Conservation (phyloP, 352 stramenopile genomes). For the Globisporangium solare region DNA sequence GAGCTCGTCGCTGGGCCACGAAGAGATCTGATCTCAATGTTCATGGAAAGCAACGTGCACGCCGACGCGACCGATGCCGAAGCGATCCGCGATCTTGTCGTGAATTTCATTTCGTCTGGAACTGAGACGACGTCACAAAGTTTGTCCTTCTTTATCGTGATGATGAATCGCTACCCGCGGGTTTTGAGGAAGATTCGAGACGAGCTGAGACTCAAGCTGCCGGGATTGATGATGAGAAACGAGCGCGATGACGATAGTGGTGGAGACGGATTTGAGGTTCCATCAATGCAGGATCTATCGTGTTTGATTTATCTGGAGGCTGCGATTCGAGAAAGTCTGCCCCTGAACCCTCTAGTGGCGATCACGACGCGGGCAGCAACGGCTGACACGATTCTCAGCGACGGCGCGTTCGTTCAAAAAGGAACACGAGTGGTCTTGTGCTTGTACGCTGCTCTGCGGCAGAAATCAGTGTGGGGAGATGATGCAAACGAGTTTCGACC, state of each 20-base stretch:
- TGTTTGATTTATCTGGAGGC: conserved; percentile 48
- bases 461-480: conserved; percentile 31
- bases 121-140: conserved; percentile 68
- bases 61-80: background rate
- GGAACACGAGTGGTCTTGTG: conserved; percentile 18
- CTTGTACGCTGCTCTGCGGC: conserved; percentile 20
- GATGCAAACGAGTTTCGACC: conserved; percentile 17
- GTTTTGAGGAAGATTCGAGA: conserved; percentile 35
- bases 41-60: conserved; percentile 11
- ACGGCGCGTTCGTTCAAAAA: conserved; percentile 38
- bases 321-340: conserved; percentile 45
- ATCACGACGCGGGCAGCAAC: background rate
- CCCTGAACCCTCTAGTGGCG: conserved; percentile 30
- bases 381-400: conserved; percentile 31
- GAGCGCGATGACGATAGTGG: background rate
- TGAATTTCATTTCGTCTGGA: conserved; percentile 71
- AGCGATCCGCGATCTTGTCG: conserved; percentile 7
- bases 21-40: conserved; percentile 31
- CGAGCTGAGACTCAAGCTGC: conserved; percentile 30
- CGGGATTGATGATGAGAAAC: conserved; percentile 8
- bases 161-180: conserved; percentile 52
- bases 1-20: background rate
- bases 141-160: conserved; percentile 70
- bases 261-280: conserved; percentile 17
- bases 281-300: conserved; percentile 31